A percentile compares a stretch with the other conserved stretches of the same genome.
These are phyloP conservation scores for Filosporella fistucella DNA, from an alignment of 495 filamentous ascomycete genomes.

Conservation along the genomic window DNA sequence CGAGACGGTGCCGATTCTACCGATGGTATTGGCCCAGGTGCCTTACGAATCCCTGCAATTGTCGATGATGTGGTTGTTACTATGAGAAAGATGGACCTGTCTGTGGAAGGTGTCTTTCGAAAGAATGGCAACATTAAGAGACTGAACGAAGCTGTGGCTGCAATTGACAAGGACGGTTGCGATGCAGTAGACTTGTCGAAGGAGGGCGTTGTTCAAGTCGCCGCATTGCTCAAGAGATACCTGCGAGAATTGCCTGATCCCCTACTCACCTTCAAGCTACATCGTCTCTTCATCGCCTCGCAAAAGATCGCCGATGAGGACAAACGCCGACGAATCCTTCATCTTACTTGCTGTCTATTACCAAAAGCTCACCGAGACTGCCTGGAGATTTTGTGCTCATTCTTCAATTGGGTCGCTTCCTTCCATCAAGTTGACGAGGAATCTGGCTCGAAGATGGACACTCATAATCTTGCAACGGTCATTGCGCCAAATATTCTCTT, in stretches of 20 bases:
- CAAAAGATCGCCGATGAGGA: constrained; percentile 86
- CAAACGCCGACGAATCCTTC: constrained; percentile 77
- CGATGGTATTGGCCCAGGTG: constrained; percentile 89
- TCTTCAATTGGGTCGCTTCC: constrained; percentile 96
- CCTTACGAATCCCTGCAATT: constrained; percentile 79
- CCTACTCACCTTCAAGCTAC: constrained; percentile 90
- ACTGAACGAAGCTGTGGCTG: constrained; percentile 75
- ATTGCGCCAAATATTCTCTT: constrained; percentile 95
- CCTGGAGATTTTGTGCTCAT: constrained; percentile 90
- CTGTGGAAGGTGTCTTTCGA: constrained; percentile 96
- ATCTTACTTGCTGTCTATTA: constrained; percentile 88
- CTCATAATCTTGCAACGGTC: constrained; percentile 96
- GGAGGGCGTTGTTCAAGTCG: constrained; percentile 87
- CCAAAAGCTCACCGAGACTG: constrained; percentile 92
- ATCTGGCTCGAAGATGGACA: constrained; percentile 95
- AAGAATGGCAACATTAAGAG: constrained; percentile 98
- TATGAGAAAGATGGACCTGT: constrained; percentile 99
- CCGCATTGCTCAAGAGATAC: constrained; percentile 93
- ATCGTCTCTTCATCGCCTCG: constrained; percentile 82
- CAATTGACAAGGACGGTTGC: constrained; percentile 76
- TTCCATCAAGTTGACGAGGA: constrained; percentile 96
- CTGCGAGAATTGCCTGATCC: constrained; percentile 93
- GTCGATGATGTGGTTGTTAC: constrained; percentile 89
- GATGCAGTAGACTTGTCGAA: constrained; percentile 77
- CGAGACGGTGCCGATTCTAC: constrained; percentile 93